Evolutionary conservation across 192 early-diverging fungal species (phyloP), one percentile per base, ranked within the genome.

Genomic region (Gryganskiella cystojenkinii): DNA sequence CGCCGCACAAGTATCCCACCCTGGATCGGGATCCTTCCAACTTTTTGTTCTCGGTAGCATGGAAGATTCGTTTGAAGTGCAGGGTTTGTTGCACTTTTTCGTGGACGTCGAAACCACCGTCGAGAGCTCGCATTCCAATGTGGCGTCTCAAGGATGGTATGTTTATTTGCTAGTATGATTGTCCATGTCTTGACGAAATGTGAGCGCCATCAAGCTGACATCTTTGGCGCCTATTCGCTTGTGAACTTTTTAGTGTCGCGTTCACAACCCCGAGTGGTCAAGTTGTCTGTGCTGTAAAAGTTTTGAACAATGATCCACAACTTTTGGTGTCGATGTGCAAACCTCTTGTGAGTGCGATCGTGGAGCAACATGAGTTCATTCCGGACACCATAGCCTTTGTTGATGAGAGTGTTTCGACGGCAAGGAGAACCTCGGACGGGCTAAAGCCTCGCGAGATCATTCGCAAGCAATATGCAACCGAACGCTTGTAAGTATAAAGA

Each of bases 21-120:
- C 81, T 33, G 88, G 78, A 30, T 71, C 80, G 1, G 67, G 74
- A 17, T 69, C 67, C 22, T 69, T 69, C 43, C 74, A 68, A n/a
- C 61, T 96, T 63, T 96, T 91, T 82, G 92, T 94, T 6, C 68
- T 93, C 15, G 93, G 94, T 28, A 72, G 85, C 8, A 78, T 94
- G 37, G 71, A 79, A 17, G 92, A 95, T 56, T 90, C 88, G 4
- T 86, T 95, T 58, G 74, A 85, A 27, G 80, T 91, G 44, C 84
- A 90, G 56, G 91, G 90, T 3, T 81, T 91, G 44, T 78, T 89
- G 54, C 87, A 94, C 75, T 93, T 92, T 68, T 82, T 89, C n/a
- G 64, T 72, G 19, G 93, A 95, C 55, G 81, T 95, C 33, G 94
- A 96, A 72, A 54, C 83, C n/a, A 87, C 91, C 0, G 88, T 93